Percentiles rank a stretch among this genome's conserved stretches.
These are phyloP conservation scores for Blastobotrys serpentis DNA, from an alignment of 1,139 yeast genomes.

Conservation along the genomic window DNA sequence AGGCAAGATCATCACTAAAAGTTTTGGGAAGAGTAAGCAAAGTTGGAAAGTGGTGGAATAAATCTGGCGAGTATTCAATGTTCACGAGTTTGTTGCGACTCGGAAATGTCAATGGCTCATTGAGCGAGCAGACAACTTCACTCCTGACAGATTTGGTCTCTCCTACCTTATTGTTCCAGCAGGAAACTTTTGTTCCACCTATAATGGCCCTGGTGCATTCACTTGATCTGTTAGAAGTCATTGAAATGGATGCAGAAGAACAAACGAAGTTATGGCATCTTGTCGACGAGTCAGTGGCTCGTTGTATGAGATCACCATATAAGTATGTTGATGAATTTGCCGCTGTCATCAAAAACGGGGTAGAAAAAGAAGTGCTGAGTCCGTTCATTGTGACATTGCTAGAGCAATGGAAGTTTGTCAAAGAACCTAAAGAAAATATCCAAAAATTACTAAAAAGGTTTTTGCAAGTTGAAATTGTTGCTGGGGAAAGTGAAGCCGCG, in stretches of 20 bases:
- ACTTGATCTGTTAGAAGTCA: constrained; percentile 27
- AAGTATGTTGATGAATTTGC: constrained; percentile 73
- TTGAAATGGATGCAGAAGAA: constrained; percentile 19
- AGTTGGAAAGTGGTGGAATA: constrained; percentile 64
- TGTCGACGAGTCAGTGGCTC: constrained; percentile 69
- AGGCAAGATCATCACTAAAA: constrained; percentile 34
- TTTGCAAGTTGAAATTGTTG: constrained; percentile 21
- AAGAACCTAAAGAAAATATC: constrained; percentile 34
- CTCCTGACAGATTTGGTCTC: constrained; percentile 44
- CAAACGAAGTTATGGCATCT: constrained; percentile 50
- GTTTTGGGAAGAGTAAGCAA: constrained; percentile 36
- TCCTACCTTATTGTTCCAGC: constrained; percentile 52
- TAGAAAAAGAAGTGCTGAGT: constrained; percentile 44
- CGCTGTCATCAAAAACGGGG: constrained; percentile 25
- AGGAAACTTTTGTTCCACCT: constrained; percentile 38
- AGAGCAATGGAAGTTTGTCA: constrained; percentile 72
- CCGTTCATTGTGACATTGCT: constrained; percentile 64
- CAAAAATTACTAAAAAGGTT: constrained; percentile 51
- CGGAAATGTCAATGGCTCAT: constrained; percentile 40
- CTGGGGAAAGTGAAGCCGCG: constrained; percentile 2
- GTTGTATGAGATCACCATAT: constrained; percentile 73
- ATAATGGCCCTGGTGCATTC: constrained; percentile 24
- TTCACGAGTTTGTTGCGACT: constrained; percentile 60
- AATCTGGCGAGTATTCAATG: constrained; percentile 48
- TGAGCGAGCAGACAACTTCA: constrained; percentile 43